Percentiles rank a stretch among this genome's conserved stretches.
Conservation (phyloP, 441 rosid genomes). For the Populus tomentosa region DNA sequence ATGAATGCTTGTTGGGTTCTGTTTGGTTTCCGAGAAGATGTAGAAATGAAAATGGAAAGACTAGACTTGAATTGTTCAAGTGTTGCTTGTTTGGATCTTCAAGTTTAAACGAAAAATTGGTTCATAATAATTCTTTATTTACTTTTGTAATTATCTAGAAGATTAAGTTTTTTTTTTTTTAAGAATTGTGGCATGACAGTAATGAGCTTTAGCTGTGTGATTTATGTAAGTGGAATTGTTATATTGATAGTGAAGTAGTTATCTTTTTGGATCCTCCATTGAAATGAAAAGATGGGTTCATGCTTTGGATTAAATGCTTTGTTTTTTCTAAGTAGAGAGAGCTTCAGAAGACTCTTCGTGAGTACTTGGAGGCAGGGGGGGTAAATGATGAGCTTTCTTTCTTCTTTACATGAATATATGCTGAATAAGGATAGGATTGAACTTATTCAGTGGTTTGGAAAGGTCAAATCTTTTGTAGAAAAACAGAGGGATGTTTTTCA, state of each 20-base stretch:
- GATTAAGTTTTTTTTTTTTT: too few relatives aligned
- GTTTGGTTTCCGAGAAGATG: too few relatives aligned
- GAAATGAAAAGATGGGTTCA: neutral
- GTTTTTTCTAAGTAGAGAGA: slow-evolving; percentile 30
- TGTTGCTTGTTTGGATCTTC: too few relatives aligned
- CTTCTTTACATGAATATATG: slow-evolving; percentile 71
- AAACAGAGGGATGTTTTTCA: slow-evolving; percentile 21
- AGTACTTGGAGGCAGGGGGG: slow-evolving; percentile 58
- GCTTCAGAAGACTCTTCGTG: slow-evolving; percentile 36
- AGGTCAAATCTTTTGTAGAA: slow-evolving; percentile 42
- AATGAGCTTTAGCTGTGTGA: neutral
- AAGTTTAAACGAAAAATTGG: too few relatives aligned
- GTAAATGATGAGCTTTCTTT: slow-evolving; percentile 47
- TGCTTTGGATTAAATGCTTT: neutral
- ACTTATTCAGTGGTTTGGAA: slow-evolving; percentile 59
- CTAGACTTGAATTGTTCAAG: too few relatives aligned
- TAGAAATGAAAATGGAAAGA: too few relatives aligned
- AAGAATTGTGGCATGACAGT: too few relatives aligned
- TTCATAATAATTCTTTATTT: too few relatives aligned
- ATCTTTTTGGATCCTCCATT: neutral
- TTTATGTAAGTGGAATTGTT: neutral
- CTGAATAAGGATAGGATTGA: slow-evolving; percentile 73
- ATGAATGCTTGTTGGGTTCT: too few relatives aligned
- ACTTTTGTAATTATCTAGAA: too few relatives aligned
- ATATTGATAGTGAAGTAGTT: neutral